A percentile compares a stretch with the other conserved stretches of the same genome.
Evolutionary conservation across 2,329 filamentous ascomycete species (phyloP).

Genomic region (Fusarium mangiferae): DNA sequence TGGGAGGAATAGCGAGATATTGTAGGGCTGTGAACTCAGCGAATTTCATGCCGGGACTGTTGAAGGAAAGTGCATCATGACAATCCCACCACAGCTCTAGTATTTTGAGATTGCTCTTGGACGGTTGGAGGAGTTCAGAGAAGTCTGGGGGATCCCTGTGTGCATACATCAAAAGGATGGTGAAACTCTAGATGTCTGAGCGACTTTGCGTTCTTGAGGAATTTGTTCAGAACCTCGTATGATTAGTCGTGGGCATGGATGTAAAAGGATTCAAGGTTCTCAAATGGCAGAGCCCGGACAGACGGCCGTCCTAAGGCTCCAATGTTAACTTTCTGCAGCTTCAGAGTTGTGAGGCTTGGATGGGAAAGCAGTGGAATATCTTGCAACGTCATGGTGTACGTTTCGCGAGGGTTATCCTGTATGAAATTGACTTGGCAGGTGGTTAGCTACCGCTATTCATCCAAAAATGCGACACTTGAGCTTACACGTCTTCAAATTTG

Average conservation of each 20-base stretch:
- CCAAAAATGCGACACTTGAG: too few species aligned
- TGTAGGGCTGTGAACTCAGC: background rate
- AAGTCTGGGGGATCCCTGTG: background rate
- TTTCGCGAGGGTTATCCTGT: accelerated
- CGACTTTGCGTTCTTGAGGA: background rate
- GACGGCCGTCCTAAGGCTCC: accelerated
- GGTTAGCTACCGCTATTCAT: too few species aligned
- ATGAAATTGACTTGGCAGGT: background rate
- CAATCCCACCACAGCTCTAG: background rate
- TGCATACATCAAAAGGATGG: background rate
- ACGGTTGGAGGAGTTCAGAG: background rate
- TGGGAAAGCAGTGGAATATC: background rate
- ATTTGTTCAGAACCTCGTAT: background rate
- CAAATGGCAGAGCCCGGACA: background rate
- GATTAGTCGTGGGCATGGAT: background rate
- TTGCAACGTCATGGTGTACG: accelerated
- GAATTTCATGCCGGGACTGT: accelerated
- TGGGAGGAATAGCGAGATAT: background rate
- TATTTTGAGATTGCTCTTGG: background rate
- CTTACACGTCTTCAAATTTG: background rate
- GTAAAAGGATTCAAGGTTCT: background rate
- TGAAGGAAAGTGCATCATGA: background rate
- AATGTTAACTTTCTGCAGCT: background rate
- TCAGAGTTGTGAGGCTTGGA: background rate
- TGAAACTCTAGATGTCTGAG: background rate